Evolutionary conservation across 495 filamentous ascomycete genomes (phyloP).

Genomic region (Hypoxylon fuscum): DNA sequence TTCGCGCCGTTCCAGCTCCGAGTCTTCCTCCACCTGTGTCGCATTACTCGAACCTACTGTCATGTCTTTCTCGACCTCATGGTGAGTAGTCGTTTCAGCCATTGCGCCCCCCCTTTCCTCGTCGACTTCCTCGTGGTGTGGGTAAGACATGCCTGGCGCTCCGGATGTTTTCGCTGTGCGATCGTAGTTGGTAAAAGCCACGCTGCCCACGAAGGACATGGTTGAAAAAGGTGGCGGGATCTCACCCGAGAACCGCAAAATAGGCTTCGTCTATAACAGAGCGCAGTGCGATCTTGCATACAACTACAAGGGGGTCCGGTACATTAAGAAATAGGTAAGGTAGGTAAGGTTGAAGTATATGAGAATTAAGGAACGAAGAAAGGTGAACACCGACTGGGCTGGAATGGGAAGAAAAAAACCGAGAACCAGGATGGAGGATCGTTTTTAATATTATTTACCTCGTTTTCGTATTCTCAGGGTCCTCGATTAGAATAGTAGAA

Average conservation of each 20-base stretch:
- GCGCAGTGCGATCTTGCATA: not conserved
- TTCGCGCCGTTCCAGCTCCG: conserved; percentile 51
- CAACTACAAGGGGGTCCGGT: not conserved
- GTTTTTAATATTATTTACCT: conserved; percentile 36
- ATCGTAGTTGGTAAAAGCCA: conserved; percentile 55
- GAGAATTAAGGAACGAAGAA: not conserved
- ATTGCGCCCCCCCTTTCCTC: conserved; percentile 16
- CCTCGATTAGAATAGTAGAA: conserved; percentile 4
- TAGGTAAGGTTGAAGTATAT: too few relatives aligned
- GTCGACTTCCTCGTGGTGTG: conserved; percentile 19
- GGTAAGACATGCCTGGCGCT: conserved; percentile 21
- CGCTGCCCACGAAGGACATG: conserved; percentile 56
- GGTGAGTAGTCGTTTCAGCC: not conserved
- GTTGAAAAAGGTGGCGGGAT: not conserved
- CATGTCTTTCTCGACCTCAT: conserved; percentile 42
- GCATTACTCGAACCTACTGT: conserved; percentile 43
- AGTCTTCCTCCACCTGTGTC: conserved; percentile 52
- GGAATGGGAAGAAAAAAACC: conserved; percentile 5
- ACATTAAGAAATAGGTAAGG: not conserved
- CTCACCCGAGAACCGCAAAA: not conserved
- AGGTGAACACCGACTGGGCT: conserved; percentile 18
- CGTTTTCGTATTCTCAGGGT: conserved; percentile 42
- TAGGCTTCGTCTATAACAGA: not conserved
- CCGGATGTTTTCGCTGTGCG: conserved; percentile 51
- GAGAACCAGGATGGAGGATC: conserved; percentile 20